A percentile compares a stretch with the other conserved stretches of the same genome.
Evolutionary conservation across 805 yeast genomes (phyloP).

Genomic region (Starmerella ratchasimensis): DNA sequence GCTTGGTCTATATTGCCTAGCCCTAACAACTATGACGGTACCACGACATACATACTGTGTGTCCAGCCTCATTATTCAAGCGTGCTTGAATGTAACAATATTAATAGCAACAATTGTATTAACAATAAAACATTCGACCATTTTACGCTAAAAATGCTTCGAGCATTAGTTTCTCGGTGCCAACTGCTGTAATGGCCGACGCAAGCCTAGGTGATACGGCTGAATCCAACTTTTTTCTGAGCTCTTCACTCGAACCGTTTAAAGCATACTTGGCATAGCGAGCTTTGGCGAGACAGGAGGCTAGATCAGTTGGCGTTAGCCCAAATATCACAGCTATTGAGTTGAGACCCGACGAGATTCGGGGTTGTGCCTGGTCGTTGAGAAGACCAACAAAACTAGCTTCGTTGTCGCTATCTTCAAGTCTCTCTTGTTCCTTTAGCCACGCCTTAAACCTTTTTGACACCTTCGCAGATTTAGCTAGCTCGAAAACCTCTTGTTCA

Average conservation of each 20-base stretch:
- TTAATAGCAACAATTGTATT: too few relatives aligned
- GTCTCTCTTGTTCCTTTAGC: conserved; percentile 6
- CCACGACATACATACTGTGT: too few relatives aligned
- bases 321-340: conserved; percentile 2
- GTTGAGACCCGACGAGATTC: neutral
- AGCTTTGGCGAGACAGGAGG: conserved; percentile 9
- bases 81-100: too few relatives aligned
- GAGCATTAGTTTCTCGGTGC: conserved; percentile 25
- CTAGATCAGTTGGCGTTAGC: conserved; percentile 14
- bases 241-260: conserved; percentile 3
- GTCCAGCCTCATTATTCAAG: too few relatives aligned
- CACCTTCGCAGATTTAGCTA: conserved; percentile 1
- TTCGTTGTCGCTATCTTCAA: neutral
- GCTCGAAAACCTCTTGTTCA: conserved; percentile 39
- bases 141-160: conserved; percentile 12
- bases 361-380: conserved; percentile 11
- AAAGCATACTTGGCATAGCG: conserved; percentile 3
- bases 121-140: too few relatives aligned
- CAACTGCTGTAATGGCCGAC: conserved; percentile 19
- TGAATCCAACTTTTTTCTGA: neutral
- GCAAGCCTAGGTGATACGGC: conserved; percentile 6
- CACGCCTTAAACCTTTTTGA: conserved; percentile 4
- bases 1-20: too few relatives aligned
- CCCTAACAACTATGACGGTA: too few relatives aligned
- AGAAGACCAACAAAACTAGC: neutral